Percentiles rank a stretch among this genome's conserved stretches.
phyloP scores from a whole-genome alignment of 441 rosid species.

The Pelargonium cotyledonis region DNA sequence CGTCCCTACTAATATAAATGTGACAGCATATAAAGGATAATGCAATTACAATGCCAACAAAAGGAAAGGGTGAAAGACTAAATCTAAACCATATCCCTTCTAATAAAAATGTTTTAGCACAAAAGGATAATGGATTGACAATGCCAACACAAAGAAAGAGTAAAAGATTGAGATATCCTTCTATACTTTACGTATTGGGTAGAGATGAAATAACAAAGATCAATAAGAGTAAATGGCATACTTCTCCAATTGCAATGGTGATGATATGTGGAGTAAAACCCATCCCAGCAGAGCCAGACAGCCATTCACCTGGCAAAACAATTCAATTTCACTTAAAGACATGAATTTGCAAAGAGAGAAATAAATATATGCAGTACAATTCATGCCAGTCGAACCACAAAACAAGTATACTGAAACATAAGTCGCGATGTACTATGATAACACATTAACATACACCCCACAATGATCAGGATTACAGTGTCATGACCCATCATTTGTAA shows the following conservation, averaged over 20 bases:
- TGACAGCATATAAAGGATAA: no score
- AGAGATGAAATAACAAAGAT: constrained; percentile 8
- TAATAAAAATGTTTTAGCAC: no score
- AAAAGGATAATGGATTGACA: neutral
- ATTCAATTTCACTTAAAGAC: constrained; percentile 18
- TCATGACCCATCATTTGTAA: neutral
- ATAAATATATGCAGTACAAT: neutral
- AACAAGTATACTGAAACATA: neutral
- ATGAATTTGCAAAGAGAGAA: constrained; percentile 9
- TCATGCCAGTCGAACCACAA: neutral
- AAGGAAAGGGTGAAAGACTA: no score
- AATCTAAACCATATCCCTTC: no score
- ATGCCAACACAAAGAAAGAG: neutral
- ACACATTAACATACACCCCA: neutral
- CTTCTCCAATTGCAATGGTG: constrained; percentile 80
- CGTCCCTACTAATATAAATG: no score
- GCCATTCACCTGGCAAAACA: constrained; percentile 60
- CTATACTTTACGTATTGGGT: neutral
- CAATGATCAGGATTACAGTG: neutral
- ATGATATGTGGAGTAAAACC: constrained; percentile 92
- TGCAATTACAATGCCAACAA: no score
- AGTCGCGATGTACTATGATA: neutral
- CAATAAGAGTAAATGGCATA: constrained; percentile 37
- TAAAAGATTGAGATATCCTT: constrained; percentile 9
- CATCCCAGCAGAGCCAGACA: constrained; percentile 78